Percentiles rank a stretch among this genome's conserved stretches.
phyloP scores from a whole-genome alignment of 257 asterid species.

The Leonotis leonurus region DNA sequence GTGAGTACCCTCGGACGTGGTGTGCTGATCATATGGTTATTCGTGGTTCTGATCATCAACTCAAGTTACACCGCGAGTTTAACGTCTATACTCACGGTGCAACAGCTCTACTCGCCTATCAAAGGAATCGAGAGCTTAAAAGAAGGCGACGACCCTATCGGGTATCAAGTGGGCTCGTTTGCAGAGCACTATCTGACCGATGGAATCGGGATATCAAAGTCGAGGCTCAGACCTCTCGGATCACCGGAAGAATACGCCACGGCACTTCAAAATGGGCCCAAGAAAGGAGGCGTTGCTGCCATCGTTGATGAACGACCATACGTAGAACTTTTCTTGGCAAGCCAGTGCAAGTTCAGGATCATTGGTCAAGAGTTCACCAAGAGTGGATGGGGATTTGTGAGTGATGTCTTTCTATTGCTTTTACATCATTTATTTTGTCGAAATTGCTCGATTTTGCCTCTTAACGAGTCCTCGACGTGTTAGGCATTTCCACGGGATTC shows the following conservation, averaged over 20 bases:
- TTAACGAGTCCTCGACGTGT: no score
- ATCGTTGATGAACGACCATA: conserved; percentile 61
- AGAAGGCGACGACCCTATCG: conserved; percentile 39
- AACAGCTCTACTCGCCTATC: conserved; percentile 52
- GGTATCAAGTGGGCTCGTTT: conserved; percentile 51
- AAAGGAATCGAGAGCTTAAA: conserved; percentile 49
- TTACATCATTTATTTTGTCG: neutral
- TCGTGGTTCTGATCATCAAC: conserved; percentile 57
- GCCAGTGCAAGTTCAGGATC: conserved; percentile 52
- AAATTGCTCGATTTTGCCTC: neutral
- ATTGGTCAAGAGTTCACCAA: conserved; percentile 52
- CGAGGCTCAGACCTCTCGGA: conserved; percentile 48
- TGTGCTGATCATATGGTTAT: conserved; percentile 57
- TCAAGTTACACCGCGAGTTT: conserved; percentile 61
- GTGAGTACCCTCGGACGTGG: conserved; percentile 50
- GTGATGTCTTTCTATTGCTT: conserved; percentile 15
- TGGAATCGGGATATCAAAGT: conserved; percentile 33
- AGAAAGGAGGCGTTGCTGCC: conserved; percentile 48
- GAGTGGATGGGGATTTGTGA: conserved; percentile 62
- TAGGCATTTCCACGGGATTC: conserved; percentile 67
- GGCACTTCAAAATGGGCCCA: conserved; percentile 46
- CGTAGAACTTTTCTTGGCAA: conserved; percentile 49
- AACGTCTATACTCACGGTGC: conserved; percentile 62
- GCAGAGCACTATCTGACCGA: conserved; percentile 40
- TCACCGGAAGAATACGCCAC: conserved; percentile 48